Percentiles rank a stretch among this genome's conserved stretches.
Conservation (phyloP, 768 basidiomycete species). For the Rhizopogon rudus region DNA sequence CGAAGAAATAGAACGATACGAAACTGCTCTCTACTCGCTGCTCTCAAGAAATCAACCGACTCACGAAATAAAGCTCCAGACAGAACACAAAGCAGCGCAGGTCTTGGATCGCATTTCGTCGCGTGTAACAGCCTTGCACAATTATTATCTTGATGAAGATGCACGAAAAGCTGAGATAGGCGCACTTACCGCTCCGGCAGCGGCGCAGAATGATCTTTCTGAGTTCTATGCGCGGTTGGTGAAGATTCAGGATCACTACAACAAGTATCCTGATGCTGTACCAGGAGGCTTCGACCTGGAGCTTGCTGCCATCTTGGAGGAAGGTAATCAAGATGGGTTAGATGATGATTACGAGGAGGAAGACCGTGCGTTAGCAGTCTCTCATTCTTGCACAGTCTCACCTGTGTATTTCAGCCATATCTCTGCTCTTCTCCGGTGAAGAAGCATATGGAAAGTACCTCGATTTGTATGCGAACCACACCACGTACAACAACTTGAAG, state of each 20-base stretch:
- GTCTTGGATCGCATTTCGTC: slow-evolving; percentile 81
- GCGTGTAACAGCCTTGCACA: slow-evolving; percentile 58
- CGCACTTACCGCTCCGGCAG: slow-evolving; percentile 47
- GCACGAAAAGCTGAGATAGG: slow-evolving; percentile 65
- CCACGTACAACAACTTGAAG: slow-evolving; percentile 86
- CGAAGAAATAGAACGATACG: slow-evolving; percentile 92
- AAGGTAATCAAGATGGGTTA: slow-evolving; percentile 59
- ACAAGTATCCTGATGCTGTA: slow-evolving; percentile 88
- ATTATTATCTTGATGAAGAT: slow-evolving; percentile 75
- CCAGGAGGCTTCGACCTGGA: slow-evolving; percentile 81
- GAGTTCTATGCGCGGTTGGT: slow-evolving; percentile 96
- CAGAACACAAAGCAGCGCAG: slow-evolving; percentile 87
- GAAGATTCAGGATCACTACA: slow-evolving; percentile 95
- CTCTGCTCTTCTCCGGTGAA: slow-evolving; percentile 91
- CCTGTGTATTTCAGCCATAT: slow-evolving; percentile 48
- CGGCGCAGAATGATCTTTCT: slow-evolving; percentile 68
- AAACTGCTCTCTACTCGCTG: slow-evolving; percentile 79
- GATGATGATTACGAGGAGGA: slow-evolving; percentile 79
- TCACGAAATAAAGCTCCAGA: slow-evolving; percentile 63
- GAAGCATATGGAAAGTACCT: slow-evolving; percentile 94
- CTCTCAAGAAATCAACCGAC: slow-evolving; percentile 62
- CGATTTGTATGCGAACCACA: slow-evolving; percentile 86
- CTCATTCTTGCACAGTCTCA: slow-evolving; percentile 1
- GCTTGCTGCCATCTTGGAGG: slow-evolving; percentile 76
- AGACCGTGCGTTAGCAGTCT: slow-evolving; percentile 63